Evolutionary conservation across 2,329 filamentous ascomycete genomes (phyloP), one percentile per base, ranked within the genome.

Genomic region (Trichoderma sp.): DNA sequence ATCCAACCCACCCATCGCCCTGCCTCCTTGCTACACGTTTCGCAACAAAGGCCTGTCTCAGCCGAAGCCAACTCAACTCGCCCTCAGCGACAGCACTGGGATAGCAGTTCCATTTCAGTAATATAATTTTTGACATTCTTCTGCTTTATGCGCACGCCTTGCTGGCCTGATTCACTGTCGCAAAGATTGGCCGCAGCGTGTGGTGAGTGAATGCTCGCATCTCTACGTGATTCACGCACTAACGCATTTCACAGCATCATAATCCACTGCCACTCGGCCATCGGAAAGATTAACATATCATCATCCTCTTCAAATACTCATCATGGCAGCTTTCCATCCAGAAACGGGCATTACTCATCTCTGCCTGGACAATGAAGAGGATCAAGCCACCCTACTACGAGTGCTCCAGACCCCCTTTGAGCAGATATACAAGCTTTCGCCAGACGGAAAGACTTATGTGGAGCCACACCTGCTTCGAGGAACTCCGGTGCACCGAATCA

Each of bases 401-500:
- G 24, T 68, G 11, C 57, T 70, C 1, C 31, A 63, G 14, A 64
- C 64, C 1, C 59, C 69, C 6, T 69, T n/a, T 16, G 52, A 68
- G 4, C 52, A 49, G 1, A 29, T 69, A 5, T 69, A 59, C 27
- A 69, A 61, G 24, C 5, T 69, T n/a, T 60, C 61, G 16, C 59
- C 63, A 0, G 73, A 78, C 10, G 75, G 75, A 0, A 64, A 58
- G 1, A 72, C 70, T 0, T 81, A 76, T 55, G 53, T 71, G 0
- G 53, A 64, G 3, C 79, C 79, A 0, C 31, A 65, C 0, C 70
- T 72, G 11, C 70, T 81, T 0, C 68, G 71, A 2, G 75, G 76
- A 1, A 74, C 74, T 0, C 79, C 79, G 0, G 71, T 79, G 0
- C 33, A 60, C 4, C 77, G 74, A 16, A 74, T 80, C 24, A 70